Percentiles rank a stretch among this genome's conserved stretches.
These are phyloP conservation scores for Cutaneotrichosporon dermatis DNA, from an alignment of 1,284 basidiomycete genomes.

Conservation along the genomic window DNA sequence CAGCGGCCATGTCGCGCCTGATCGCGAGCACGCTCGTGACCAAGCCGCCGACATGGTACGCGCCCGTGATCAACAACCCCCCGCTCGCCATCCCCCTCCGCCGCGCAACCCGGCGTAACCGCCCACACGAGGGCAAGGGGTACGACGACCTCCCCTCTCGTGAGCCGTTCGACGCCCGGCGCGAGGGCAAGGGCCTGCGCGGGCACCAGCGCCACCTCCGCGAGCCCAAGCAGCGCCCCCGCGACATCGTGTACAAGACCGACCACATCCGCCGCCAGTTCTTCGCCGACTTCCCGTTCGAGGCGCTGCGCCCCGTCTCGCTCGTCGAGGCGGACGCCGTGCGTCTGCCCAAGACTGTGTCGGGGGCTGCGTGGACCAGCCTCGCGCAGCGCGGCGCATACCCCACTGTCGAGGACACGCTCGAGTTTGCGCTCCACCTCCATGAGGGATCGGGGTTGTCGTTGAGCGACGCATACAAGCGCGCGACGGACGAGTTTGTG, in stretches of 20 bases:
- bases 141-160: constrained; percentile 21
- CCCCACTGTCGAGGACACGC: constrained; percentile 79
- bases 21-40: constrained; percentile 66
- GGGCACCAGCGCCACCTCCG: constrained; percentile 44
- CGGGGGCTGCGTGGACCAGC: constrained; percentile 65
- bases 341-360: constrained; percentile 56
- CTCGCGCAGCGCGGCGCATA: constrained; percentile 75
- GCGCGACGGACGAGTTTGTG: constrained; percentile 78
- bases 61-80: constrained; percentile 79
- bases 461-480: constrained; percentile 73
- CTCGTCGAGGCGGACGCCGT: constrained; percentile 62
- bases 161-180: background rate
- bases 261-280: constrained; percentile 85
- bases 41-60: constrained; percentile 75
- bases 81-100: constrained; percentile 78
- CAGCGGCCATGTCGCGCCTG: constrained; percentile 79
- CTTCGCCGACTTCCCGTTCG: constrained; percentile 94
- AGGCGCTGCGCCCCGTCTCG: constrained; percentile 75
- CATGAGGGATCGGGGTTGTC: constrained; percentile 62
- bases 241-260: constrained; percentile 72
- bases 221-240: constrained; percentile 56
- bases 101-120: constrained; percentile 58
- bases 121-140: constrained; percentile 30
- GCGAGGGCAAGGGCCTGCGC: constrained; percentile 4
- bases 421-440: constrained; percentile 75